Evolutionary conservation across 495 filamentous ascomycete species (phyloP).

Genomic region (Neurospora tetraspora): DNA sequence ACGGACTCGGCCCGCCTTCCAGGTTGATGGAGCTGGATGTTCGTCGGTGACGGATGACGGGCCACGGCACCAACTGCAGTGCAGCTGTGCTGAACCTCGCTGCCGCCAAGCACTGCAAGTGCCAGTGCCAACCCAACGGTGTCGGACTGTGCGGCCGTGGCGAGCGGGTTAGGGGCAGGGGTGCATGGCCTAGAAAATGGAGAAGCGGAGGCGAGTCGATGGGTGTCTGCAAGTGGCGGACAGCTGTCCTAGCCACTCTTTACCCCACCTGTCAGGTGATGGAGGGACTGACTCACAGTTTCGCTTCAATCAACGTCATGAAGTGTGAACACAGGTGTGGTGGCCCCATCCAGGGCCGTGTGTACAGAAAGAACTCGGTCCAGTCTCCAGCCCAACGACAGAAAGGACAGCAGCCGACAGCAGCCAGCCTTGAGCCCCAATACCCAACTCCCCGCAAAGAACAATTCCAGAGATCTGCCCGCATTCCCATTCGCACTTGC

Average conservation of each 20-base stretch:
- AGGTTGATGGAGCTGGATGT: background rate
- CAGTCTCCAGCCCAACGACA: background rate
- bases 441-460: background rate
- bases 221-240: background rate
- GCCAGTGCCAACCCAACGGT: background rate
- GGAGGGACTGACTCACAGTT: conserved; percentile 20
- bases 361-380: background rate
- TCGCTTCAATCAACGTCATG: conserved; percentile 21
- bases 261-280: conserved; percentile 24
- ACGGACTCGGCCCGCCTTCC: background rate
- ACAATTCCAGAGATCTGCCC: background rate
- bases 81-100: background rate
- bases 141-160: background rate
- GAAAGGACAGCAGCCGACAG: background rate
- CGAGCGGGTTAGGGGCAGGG: background rate
- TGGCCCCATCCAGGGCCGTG: background rate
- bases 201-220: background rate
- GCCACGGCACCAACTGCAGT: background rate
- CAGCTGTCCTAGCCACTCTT: background rate
- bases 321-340: background rate
- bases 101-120: background rate
- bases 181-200: background rate
- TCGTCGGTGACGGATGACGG: background rate
- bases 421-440: background rate
- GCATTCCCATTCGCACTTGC: background rate